These are phyloP conservation scores for Ceratocystis papillata DNA, from an alignment of 2,329 filamentous ascomycete genomes.

Conservation along the genomic window DNA sequence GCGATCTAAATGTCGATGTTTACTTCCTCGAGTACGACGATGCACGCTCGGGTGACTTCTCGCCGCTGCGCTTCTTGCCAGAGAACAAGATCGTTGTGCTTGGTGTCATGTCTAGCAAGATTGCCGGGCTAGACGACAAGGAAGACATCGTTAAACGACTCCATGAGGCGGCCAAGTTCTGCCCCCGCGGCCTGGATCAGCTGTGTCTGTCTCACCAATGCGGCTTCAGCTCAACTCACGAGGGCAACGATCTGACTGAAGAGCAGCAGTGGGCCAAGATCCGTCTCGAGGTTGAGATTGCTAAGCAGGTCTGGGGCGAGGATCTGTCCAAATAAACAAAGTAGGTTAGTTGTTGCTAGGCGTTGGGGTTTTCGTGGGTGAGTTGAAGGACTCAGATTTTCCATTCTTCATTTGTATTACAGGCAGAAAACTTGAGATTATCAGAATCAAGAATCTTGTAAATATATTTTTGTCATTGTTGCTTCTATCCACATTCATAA, in stretches of 20 bases:
- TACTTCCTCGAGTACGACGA: slow-evolving; percentile 54
- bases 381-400: background rate
- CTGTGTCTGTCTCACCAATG: slow-evolving; percentile 60
- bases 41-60: slow-evolving; percentile 49
- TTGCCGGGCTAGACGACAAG: slow-evolving; percentile 45
- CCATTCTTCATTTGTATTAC: background rate
- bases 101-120: slow-evolving; percentile 52
- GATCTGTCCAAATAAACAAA: slow-evolving; percentile 20
- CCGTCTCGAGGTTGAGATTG: slow-evolving; percentile 55
- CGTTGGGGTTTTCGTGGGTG: background rate
- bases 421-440: background rate
- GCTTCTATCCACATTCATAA: background rate
- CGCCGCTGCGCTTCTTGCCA: slow-evolving; percentile 49
- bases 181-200: slow-evolving; percentile 53
- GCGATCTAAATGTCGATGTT: slow-evolving; percentile 47
- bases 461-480: background rate
- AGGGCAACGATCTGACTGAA: slow-evolving; percentile 53
- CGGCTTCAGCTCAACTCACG: slow-evolving; percentile 53
- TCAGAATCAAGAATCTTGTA: background rate
- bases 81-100: slow-evolving; percentile 51
- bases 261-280: slow-evolving; percentile 63
- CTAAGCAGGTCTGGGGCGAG: slow-evolving; percentile 50
- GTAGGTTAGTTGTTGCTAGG: background rate
- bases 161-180: slow-evolving; percentile 50
- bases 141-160: slow-evolving; percentile 45